Conservation (phyloP, 176 grass and related monocot species). For the Thalia dealbata region DNA sequence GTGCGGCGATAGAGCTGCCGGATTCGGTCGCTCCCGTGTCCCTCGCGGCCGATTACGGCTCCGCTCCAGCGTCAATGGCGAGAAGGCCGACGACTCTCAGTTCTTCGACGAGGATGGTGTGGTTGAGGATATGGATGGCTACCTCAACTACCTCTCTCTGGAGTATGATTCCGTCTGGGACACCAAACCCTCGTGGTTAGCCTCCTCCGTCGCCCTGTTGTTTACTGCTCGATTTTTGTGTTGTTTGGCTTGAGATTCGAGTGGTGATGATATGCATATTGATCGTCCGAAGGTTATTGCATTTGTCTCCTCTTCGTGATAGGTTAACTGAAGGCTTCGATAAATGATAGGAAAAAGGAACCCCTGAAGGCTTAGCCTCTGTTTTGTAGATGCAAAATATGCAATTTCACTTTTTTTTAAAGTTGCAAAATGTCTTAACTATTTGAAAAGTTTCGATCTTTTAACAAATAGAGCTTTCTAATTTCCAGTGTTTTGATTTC, state of each 20-base stretch:
- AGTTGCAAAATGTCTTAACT: too few species aligned
- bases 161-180: slow-evolving; percentile 97
- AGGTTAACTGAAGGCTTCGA: background rate
- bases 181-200: slow-evolving; percentile 82
- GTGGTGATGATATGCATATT: background rate
- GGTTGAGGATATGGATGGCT: slow-evolving; percentile 87
- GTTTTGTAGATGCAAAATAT: too few species aligned
- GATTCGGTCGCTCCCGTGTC: background rate
- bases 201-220: background rate
- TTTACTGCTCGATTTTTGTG: background rate
- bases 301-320: background rate
- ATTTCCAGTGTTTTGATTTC: too few species aligned
- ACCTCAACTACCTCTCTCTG: slow-evolving; percentile 86
- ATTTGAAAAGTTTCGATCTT: too few species aligned
- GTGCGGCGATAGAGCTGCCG: background rate
- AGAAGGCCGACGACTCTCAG: slow-evolving; percentile 13
- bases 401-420: too few species aligned
- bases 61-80: slow-evolving; percentile 4
- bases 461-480: too few species aligned
- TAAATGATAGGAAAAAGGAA: too few species aligned
- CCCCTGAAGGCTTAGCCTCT: too few species aligned
- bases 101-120: slow-evolving; percentile 73
- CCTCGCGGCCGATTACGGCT: background rate
- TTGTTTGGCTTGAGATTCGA: background rate
- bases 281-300: background rate